Evolutionary conservation across 768 basidiomycete genomes (phyloP).

Genomic region (Collybia nuda): DNA sequence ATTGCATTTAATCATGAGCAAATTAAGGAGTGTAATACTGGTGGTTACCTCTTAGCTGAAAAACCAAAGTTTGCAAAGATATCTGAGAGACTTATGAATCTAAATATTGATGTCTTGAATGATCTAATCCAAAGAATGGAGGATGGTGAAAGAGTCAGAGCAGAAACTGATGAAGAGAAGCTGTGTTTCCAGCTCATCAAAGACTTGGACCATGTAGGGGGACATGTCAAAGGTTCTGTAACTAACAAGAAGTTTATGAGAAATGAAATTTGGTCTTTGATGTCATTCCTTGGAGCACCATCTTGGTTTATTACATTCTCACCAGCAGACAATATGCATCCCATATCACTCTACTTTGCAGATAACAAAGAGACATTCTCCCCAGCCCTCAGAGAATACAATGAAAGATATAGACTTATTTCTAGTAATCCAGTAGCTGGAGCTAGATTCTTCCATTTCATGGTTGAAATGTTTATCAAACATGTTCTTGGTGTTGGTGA

Average conservation of each 20-base stretch:
- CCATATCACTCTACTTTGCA: not conserved
- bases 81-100: conserved; percentile 6
- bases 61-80: conserved; percentile 15
- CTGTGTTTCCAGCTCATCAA: too few species aligned
- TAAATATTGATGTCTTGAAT: conserved; percentile 11
- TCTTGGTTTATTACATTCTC: conserved; percentile 34
- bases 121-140: conserved; percentile 3
- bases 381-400: not conserved
- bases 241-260: conserved; percentile 21
- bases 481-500: not conserved
- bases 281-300: conserved; percentile 23
- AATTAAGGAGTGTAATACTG: conserved; percentile 17
- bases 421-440: too few species aligned
- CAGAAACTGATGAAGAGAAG: not conserved
- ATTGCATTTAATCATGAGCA: conserved; percentile 31
- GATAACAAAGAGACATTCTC: not conserved
- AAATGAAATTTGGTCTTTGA: conserved; percentile 20
- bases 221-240: conserved; percentile 18
- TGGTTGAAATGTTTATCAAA: too few species aligned
- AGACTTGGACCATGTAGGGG: conserved; percentile 16
- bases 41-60: conserved; percentile 19
- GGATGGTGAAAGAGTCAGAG: not conserved
- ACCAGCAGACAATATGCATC: conserved; percentile 2
- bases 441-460: too few species aligned
- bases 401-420: not conserved